Base-by-base conservation (phyloP, 1,139 yeast genomes). In the Geotrichum fermentans region DNA sequence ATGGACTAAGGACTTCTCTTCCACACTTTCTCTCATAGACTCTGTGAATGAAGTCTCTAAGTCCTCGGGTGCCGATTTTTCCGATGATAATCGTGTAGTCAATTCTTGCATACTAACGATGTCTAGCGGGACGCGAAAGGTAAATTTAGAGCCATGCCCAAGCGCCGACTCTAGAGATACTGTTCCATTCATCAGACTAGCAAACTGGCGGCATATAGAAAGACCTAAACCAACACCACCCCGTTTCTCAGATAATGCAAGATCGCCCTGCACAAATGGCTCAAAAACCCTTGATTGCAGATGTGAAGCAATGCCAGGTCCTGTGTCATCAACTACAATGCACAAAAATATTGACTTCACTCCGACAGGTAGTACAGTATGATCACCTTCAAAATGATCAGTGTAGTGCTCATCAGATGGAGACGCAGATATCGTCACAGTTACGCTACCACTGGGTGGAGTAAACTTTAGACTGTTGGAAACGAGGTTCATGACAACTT, bases 171-270 rank as follows among this genome's bases (percentile, higher is more conserved):
- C 74, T 48, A 47, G 24, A 4, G 36, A 37, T n/a, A 47, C 43
- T 8, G 26, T 17, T 4, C 51, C 51, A 33, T 36, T 16, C 51
- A 47, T 47, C 8, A 36, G 21, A 7, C 13, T 20, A 1, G 51
- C 47, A n/a, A 90, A 73, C 66, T 89, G 96, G 50, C 89, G 75
- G 66, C 96, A 90, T 61, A 90, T 90, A 0, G 95, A 85, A 46
- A 89, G 73, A 1, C 97, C 97, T 50, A 89, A 72, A 10, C 97
- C 97, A 1, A 96, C 90, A 59, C 97, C 97, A 50, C 96, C 95
- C 62, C 84, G 81, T 52, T 90, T 84, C 65, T 96, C 74, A 2
- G 94, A 82, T 35, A 87, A 71, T 0, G 95, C 88, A 65, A 87
- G 95, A 61, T 89, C 96, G 45, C 96, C 97, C 67, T 89, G 96